These are phyloP conservation scores for Vitis labrusca DNA, from an alignment of 164 flowering plant species.

Conservation along the genomic window DNA sequence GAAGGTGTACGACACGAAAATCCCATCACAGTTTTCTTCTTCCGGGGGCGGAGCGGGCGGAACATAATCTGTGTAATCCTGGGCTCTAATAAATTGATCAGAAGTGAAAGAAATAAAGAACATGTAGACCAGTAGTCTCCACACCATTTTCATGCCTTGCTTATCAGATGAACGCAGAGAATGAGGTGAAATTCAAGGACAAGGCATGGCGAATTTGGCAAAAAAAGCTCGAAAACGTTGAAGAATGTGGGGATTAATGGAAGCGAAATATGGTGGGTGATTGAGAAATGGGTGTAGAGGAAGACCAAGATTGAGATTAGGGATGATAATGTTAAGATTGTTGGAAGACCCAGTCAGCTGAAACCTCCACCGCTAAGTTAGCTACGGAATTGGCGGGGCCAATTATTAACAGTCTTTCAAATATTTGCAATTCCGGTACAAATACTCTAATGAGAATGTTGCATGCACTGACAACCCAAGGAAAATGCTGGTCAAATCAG, in stretches of 20 bases:
- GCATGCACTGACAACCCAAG: too few species aligned
- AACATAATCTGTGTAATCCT: conserved; percentile 30
- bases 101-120: conserved; percentile 7
- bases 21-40: conserved; percentile 51
- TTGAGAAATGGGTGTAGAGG: neutral
- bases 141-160: conserved; percentile 11
- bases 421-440: neutral
- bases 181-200: too few species aligned
- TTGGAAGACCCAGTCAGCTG: conserved; percentile 9
- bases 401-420: conserved; percentile 5
- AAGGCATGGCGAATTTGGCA: too few species aligned
- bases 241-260: too few species aligned
- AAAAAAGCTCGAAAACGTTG: too few species aligned
- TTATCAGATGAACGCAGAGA: too few species aligned
- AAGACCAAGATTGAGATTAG: too few species aligned
- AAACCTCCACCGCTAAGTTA: conserved; percentile 7
- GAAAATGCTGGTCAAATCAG: too few species aligned
- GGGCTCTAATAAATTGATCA: conserved; percentile 11
- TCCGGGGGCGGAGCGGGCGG: conserved; percentile 39
- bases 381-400: conserved; percentile 10
- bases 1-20: conserved; percentile 55
- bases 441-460: too few species aligned
- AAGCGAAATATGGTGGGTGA: neutral
- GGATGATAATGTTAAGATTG: neutral
- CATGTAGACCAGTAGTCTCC: conserved; percentile 13